Base-by-base conservation (phyloP, 768 basidiomycete genomes). In the Scleroderma bovista region DNA sequence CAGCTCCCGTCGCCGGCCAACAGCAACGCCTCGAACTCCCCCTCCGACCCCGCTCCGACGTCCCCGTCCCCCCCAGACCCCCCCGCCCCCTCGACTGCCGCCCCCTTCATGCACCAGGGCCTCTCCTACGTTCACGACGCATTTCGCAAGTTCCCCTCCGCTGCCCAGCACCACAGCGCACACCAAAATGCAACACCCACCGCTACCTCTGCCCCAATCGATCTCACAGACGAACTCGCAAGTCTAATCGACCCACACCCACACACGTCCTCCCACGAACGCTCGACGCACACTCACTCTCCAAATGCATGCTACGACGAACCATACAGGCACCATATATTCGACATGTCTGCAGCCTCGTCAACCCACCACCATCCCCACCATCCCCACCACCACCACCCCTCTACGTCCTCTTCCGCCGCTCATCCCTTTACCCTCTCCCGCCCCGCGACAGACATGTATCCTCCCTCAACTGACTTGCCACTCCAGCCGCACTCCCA, bases 141-240 rank as follows among this genome's bases (percentile, higher is more conserved):
- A 0, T 79, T 80, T 60, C 75, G 79, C 58, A 79, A 79, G 62
- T 77, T 80, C 60, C 69, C 72, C 48, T 54, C 53, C 9, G 52
- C 52, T 29, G 41, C 54, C 0, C 57, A 57, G 29, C 62, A 61
- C 6, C 32, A 54, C 0, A 56, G 57, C 11, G 59, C 50, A 3
- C 26, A 59, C 1, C 59, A 58, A 38, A 53, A 31, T 38, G 34
- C 50, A 22, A 9, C 57, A 47, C 0, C 52, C 40, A 56, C 47
- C 47, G 47, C 45, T 36, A 46, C 38, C 9, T 22, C 47, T 23
- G 24, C 24, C 51, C 50, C 45, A 52, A 74, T 78, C 63, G 84
- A 88, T 65, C 80, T 87, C 56, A 68, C 72, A 36, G 85, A 88
- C 65, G 88, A 88, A 54, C 77, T 88, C 31, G 83, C 79, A 1